A percentile compares a stretch with the other conserved stretches of the same genome.
These are phyloP conservation scores for Sporisorium sorghi DNA, from an alignment of 1,284 basidiomycete genomes.

Conservation along the genomic window DNA sequence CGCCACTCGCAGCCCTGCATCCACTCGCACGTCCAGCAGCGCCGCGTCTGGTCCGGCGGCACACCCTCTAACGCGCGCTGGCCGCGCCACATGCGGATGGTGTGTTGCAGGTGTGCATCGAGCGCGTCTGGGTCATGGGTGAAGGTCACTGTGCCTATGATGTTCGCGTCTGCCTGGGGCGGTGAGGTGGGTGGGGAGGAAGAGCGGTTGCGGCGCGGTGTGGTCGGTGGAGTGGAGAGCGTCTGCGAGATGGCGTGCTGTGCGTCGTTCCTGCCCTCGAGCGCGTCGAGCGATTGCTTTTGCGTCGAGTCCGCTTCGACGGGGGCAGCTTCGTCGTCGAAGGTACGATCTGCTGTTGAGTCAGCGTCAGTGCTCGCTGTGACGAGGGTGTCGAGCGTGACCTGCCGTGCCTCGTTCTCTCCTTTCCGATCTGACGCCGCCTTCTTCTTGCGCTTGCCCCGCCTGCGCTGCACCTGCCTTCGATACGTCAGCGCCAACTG, in stretches of 20 bases:
- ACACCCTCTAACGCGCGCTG: slow-evolving; percentile 50
- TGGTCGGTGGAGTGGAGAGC: slow-evolving; percentile 15
- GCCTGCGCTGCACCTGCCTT: slow-evolving; percentile 7
- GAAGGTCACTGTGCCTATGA: slow-evolving; percentile 51
- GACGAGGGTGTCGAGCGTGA: neutral
- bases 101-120: slow-evolving; percentile 37
- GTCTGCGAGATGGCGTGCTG: slow-evolving; percentile 13
- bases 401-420: slow-evolving; percentile 5
- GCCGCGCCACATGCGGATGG: slow-evolving; percentile 55
- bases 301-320: neutral
- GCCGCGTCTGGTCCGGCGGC: slow-evolving; percentile 25
- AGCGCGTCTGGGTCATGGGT: slow-evolving; percentile 26
- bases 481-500: slow-evolving; percentile 31
- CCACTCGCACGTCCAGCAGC: slow-evolving; percentile 63
- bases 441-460: slow-evolving; percentile 21
- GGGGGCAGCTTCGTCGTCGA: neutral
- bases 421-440: neutral
- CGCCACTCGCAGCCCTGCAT: slow-evolving; percentile 65
- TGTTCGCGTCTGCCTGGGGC: neutral
- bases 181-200: neutral
- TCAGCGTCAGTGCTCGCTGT: neutral
- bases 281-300: slow-evolving; percentile 28
- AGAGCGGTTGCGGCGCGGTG: slow-evolving; percentile 9
- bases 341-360: neutral
- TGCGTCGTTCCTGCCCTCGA: slow-evolving; percentile 28